Base-by-base conservation (phyloP, 1,284 basidiomycete genomes). In the Cutaneotrichosporon sp. region DNA sequence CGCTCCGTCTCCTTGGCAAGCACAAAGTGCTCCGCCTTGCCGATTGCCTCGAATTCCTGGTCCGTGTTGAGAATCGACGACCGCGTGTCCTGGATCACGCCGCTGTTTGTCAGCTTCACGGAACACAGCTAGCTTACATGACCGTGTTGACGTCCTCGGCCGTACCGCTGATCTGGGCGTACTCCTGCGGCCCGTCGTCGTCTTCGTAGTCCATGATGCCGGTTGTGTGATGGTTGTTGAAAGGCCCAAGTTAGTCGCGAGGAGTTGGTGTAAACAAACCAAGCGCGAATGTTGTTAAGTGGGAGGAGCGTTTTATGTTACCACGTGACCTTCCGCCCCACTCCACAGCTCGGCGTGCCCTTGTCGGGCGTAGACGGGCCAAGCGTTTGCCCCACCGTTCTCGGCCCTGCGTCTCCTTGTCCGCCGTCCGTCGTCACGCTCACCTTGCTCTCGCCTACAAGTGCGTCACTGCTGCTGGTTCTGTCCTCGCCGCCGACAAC, bases 21-120 rank as follows among this genome's bases (percentile, higher is more conserved):
- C 3, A 72, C 67, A 10, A 64, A 63, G 39, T 54, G 56, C 50
- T 70, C 68, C 18, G 68, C 68, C 4, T 63, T 61, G 2, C 55
- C 54, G 3, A 73, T 49, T 42, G 30, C 33, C 20, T 33, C 26
- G 18, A 45, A 35, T 20, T 69, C 62, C 5, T 52, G 57, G 15
- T 67, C 60, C 0, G 62, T 57, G 9, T 54, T 57, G 37, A 73
- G 43, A 35, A 49, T 62, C 2, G 57, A 30, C 7, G 26, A 54
- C 42, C 56, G 57, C 3, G 61, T 58, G 49, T 70, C 65, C 2
- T 58, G 50, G 8, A 72, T 34, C 14, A 34, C 43, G 2, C 30
- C 36, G 43, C 50, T 46, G 23, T 40, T 18, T 9, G 36, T 15
- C 4, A 2, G 15, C 4, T 21, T 4, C 8, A 22, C 10, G 39